A percentile compares a stretch with the other conserved stretches of the same genome.
Conservation (phyloP, 495 filamentous ascomycete genomes). For the Peziza echinospora region DNA sequence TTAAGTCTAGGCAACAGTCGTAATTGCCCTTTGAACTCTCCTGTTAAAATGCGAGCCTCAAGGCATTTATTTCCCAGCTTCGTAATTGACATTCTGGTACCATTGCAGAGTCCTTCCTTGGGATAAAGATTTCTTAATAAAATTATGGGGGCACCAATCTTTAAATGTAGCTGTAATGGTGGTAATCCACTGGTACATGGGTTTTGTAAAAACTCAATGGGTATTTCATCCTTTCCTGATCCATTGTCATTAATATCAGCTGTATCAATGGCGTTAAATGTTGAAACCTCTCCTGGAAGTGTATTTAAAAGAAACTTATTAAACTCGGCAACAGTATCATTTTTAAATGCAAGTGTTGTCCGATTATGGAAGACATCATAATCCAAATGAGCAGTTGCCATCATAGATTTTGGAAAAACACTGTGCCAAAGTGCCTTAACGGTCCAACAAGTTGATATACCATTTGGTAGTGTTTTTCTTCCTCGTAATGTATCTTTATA, state of each 20-base stretch:
- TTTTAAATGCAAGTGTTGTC: not conserved
- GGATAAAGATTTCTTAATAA: not conserved
- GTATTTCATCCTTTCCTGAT: not conserved
- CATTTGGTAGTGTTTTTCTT: not conserved
- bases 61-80: not conserved
- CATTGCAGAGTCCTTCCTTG: not conserved
- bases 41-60: not conserved
- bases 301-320: not conserved
- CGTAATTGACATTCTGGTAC: not conserved
- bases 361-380: not conserved
- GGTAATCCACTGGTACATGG: not conserved
- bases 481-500: not conserved
- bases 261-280: not conserved
- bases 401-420: not conserved
- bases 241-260: not conserved
- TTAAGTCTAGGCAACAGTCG: not conserved
- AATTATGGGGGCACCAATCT: not conserved
- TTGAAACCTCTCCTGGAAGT: not conserved
- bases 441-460: not conserved
- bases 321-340: not conserved
- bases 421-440: not conserved
- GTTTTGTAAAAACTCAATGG: not conserved
- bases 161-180: not conserved
- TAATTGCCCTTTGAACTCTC: not conserved
- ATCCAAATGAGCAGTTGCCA: not conserved